Conservation (phyloP, 768 basidiomycete genomes). For the Trametes punicea region DNA sequence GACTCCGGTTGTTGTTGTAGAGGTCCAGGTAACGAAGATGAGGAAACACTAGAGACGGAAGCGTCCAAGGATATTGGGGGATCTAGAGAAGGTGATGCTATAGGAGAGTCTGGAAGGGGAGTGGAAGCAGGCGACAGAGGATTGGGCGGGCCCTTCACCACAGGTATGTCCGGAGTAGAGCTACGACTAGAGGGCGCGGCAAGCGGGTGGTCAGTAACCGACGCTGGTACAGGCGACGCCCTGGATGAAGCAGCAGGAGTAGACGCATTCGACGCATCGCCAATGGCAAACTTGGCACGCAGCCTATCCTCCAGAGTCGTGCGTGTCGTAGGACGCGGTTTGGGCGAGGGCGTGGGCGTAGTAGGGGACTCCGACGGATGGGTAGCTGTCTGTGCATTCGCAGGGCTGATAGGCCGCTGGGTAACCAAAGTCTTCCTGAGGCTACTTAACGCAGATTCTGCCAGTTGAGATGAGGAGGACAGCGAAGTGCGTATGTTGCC, state of each 20-base stretch:
- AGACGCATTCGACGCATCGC: conserved; percentile 47
- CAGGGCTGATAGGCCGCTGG: conserved; percentile 48
- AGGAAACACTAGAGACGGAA: not conserved
- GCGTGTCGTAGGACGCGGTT: conserved; percentile 34
- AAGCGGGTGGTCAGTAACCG: conserved; percentile 30
- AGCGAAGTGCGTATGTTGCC: conserved; percentile 32
- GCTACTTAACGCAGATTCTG: conserved; percentile 57
- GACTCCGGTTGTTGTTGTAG: not conserved
- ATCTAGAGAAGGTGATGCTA: not conserved
- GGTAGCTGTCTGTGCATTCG: conserved; percentile 27
- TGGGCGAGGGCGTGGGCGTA: conserved; percentile 12
- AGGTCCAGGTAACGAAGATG: not conserved
- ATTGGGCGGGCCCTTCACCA: conserved; percentile 17
- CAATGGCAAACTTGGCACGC: conserved; percentile 59
- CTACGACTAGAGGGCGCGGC: conserved; percentile 16
- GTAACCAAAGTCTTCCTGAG: conserved; percentile 60
- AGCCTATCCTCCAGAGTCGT: conserved; percentile 73
- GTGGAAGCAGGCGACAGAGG: conserved; percentile 28
- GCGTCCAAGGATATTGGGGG: conserved; percentile 7
- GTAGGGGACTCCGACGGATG: conserved; percentile 24
- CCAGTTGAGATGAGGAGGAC: conserved; percentile 50
- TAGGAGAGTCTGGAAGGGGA: conserved; percentile 37
- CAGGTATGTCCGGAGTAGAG: conserved; percentile 6
- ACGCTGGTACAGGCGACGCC: conserved; percentile 39
- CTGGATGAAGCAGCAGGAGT: conserved; percentile 41